Evolutionary conservation across 192 early-diverging fungal genomes (phyloP), one percentile per base, ranked within the genome.

Genomic region (Coemansia sp.): DNA sequence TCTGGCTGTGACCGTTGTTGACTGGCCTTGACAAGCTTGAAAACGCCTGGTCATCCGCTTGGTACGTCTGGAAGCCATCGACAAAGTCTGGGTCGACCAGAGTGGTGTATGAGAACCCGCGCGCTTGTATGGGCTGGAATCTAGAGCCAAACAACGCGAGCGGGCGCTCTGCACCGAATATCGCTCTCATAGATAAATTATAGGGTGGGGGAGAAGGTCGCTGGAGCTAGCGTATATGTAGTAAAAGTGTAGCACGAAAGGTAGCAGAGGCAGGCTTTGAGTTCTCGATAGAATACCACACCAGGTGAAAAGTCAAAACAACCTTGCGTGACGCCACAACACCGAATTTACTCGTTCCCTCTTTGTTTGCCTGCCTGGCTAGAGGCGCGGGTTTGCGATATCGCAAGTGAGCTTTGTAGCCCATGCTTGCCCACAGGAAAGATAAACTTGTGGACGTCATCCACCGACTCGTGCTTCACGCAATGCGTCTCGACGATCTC

Each of bases 371-470:
- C 32, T 4, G 27, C 29, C 17, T 9, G 18, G 52, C 8, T 15
- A 29, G n/a, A 52, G 48, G 44, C 11, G 46, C 46, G 24, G 27
- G 26, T 9, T 15, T 52, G 53, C 12, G 52, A 58, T 38, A 72
- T 68, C 0, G 58, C 39, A 27, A 73, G 42, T 11, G 76, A 56
- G 33, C 53, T 69, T 27, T 56, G 48, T 15, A 72, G 29, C n/a
- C 76, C 76, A n/a, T 67, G 62, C 56, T 62, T 62, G n/a, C 70
- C 76, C 1, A 40, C 67, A 8, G 70, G 67, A 37, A 67, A 80
- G 22, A 80, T 27, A 27, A 46, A 70, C 53, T 73, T 80, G 70
- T 80, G 70, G 17, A 56, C 61, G 43, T 65, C 62, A 22, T 44
- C 29, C 6, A 67, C 39, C 10, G 50, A 60, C 19, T 46, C 29